Conservation (phyloP, 1,284 basidiomycete species). For the Leucoagaricus sp. region DNA sequence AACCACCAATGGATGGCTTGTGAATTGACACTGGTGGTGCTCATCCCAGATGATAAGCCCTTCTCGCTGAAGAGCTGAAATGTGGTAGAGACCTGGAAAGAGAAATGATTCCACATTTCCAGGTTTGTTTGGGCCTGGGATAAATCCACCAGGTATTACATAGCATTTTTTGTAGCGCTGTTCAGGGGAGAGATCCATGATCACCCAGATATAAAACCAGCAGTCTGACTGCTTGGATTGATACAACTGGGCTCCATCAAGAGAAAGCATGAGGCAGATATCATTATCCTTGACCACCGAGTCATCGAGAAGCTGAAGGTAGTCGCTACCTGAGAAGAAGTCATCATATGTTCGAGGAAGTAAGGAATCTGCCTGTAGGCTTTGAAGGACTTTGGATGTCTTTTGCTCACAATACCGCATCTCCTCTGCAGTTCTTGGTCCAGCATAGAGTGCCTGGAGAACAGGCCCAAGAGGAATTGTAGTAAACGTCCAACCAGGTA, state of each 20-base stretch:
- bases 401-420: constrained; percentile 17
- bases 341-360: constrained; percentile 20
- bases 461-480: constrained; percentile 20
- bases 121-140: constrained; percentile 36
- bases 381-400: constrained; percentile 13
- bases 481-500: background rate
- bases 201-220: constrained; percentile 32
- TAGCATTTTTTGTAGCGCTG: constrained; percentile 24
- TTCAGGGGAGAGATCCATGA: constrained; percentile 21
- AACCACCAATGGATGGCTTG: constrained; percentile 22
- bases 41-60: constrained; percentile 34
- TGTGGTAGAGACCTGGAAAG: constrained; percentile 33
- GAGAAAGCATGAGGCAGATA: constrained; percentile 27
- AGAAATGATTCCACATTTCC: constrained; percentile 39
- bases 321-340: constrained; percentile 20
- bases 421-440: background rate
- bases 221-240: constrained; percentile 31
- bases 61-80: constrained; percentile 31
- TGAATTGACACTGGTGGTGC: constrained; percentile 9
- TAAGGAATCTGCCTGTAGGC: background rate
- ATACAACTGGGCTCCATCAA: constrained; percentile 38
- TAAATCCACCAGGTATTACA: constrained; percentile 28
- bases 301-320: constrained; percentile 19
- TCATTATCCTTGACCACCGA: constrained; percentile 26
- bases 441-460: constrained; percentile 18